A percentile compares a stretch with the other conserved stretches of the same genome.
These are phyloP conservation scores for Podospora pseudopauciseta DNA, from an alignment of 495 filamentous ascomycete species.

Conservation along the genomic window DNA sequence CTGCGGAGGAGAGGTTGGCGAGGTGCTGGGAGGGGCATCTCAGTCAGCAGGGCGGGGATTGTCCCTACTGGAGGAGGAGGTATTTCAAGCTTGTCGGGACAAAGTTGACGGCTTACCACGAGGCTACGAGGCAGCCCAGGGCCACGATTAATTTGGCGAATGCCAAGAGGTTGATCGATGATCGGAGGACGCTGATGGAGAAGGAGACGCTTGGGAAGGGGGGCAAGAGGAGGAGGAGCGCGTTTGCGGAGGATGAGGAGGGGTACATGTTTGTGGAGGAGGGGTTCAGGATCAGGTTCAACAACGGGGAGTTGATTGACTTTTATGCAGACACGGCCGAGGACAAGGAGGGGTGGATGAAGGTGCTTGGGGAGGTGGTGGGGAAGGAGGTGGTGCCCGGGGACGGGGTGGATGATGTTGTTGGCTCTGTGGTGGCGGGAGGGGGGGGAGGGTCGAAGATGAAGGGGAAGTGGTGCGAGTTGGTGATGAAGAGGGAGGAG, in stretches of 20 bases:
- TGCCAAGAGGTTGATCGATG: slow-evolving; percentile 90
- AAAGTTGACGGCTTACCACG: slow-evolving; percentile 93
- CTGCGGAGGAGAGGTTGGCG: slow-evolving; percentile 70
- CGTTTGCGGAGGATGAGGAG: slow-evolving; percentile 96
- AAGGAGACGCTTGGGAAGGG: slow-evolving; percentile 70
- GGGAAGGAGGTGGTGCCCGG: slow-evolving; percentile 53
- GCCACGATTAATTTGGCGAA: slow-evolving; percentile 96
- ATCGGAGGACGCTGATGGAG: slow-evolving; percentile 75
- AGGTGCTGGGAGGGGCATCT: slow-evolving; percentile 82
- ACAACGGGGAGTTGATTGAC: slow-evolving; percentile 95
- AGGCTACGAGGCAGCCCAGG: slow-evolving; percentile 88
- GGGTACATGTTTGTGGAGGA: slow-evolving; percentile 99
- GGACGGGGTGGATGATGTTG: slow-evolving; percentile 31
- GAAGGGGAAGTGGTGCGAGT: slow-evolving; percentile 73
- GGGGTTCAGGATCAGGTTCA: slow-evolving; percentile 96
- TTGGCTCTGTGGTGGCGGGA: slow-evolving; percentile 43
- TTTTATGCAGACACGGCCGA: slow-evolving; percentile 89
- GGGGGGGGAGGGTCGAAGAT: slow-evolving; percentile 30
- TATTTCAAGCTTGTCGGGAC: slow-evolving; percentile 92
- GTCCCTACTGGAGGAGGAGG: slow-evolving; percentile 96
- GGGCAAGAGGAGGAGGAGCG: slow-evolving; percentile 81
- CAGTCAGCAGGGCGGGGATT: slow-evolving; percentile 96
- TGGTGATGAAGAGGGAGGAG: slow-evolving; percentile 66
- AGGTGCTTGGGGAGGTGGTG: slow-evolving; percentile 77
- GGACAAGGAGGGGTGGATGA: slow-evolving; percentile 93